phyloP scores from a whole-genome alignment of 2,329 filamentous ascomycete genomes.

The Scleromitrula shiraiana region DNA sequence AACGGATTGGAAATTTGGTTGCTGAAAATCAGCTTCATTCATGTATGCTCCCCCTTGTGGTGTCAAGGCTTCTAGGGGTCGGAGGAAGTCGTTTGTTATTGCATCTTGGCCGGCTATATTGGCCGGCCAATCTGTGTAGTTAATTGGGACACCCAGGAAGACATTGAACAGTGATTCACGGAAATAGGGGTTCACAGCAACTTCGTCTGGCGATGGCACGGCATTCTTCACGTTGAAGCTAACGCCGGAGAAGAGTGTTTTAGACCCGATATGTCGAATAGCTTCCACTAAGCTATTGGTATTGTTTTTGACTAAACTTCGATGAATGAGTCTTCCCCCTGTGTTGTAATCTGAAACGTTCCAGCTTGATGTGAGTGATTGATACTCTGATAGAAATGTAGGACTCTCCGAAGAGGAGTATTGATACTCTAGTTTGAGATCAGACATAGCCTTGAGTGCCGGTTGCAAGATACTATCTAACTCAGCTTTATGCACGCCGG shows the following conservation, averaged over 20 bases:
- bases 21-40: constrained; percentile 42
- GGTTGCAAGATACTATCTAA: background rate
- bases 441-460: background rate
- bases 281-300: constrained; percentile 15
- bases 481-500: background rate
- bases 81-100: background rate
- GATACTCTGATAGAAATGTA: background rate
- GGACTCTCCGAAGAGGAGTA: background rate
- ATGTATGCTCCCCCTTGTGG: constrained; percentile 37
- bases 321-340: constrained; percentile 36
- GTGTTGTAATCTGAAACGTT: background rate
- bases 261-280: constrained; percentile 25
- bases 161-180: background rate
- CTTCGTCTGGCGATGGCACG: background rate
- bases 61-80: constrained; percentile 24
- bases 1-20: constrained; percentile 34
- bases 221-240: constrained; percentile 1
- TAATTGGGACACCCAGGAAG: background rate
- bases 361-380: background rate
- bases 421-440: background rate
- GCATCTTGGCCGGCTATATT: background rate
- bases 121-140: background rate
- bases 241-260: background rate
- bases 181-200: background rate
- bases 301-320: constrained; percentile 24